These are phyloP conservation scores for Eucalyptus virginea DNA, from an alignment of 345 rosid species.

Conservation along the genomic window DNA sequence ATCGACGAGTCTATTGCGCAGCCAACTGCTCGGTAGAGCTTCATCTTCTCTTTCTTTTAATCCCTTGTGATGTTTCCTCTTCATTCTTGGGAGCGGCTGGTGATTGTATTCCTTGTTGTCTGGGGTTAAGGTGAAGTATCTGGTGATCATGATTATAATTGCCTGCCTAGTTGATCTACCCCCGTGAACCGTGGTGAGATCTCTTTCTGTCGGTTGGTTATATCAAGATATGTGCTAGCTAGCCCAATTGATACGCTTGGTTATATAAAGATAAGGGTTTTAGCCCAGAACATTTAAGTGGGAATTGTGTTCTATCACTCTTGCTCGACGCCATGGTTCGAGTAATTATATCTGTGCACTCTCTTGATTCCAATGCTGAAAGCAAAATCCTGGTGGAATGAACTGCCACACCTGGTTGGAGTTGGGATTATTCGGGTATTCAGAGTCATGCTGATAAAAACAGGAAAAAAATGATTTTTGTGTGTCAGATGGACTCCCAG, in stretches of 20 bases:
- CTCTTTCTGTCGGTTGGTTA: neutral
- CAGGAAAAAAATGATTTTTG: neutral
- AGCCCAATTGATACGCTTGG: neutral
- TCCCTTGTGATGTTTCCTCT: neutral
- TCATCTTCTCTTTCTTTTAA: neutral
- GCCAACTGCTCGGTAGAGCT: slow-evolving; percentile 60
- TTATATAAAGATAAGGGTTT: neutral
- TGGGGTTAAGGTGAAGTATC: neutral
- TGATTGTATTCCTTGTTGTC: neutral
- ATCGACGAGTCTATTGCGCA: slow-evolving; percentile 47
- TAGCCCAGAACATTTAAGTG: neutral
- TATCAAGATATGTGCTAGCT: neutral
- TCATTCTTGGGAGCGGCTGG: neutral
- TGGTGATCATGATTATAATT: neutral
- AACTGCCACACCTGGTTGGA: neutral
- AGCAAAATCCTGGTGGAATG: neutral
- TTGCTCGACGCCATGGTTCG: neutral
- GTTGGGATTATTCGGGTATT: neutral
- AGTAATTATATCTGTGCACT: neutral
- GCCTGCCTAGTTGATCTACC: neutral
- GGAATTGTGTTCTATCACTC: neutral
- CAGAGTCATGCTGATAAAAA: neutral
- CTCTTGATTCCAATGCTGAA: neutral
- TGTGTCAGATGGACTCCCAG: neutral
- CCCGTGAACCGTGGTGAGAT: neutral